Percentiles rank a stretch among this genome's conserved stretches.
These are phyloP conservation scores for Xylaria sp. DNA, from an alignment of 2,329 filamentous ascomycete genomes.

Conservation along the genomic window DNA sequence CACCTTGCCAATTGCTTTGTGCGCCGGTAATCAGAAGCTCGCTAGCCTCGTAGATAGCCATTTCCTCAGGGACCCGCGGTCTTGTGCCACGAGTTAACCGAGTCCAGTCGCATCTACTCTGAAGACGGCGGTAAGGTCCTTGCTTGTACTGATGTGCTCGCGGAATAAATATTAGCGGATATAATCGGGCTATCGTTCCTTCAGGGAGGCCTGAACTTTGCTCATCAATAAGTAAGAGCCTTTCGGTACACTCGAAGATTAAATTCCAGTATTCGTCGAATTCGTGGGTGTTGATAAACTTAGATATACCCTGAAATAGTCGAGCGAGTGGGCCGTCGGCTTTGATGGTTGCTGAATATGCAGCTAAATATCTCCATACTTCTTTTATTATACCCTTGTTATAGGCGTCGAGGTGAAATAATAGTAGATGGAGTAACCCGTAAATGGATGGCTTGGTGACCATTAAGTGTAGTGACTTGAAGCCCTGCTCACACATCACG, in stretches of 20 bases:
- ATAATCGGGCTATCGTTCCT: constrained; percentile 44
- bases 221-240: constrained; percentile 43
- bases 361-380: constrained; percentile 46
- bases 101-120: constrained; percentile 44
- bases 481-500: constrained; percentile 45
- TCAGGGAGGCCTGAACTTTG: constrained; percentile 42
- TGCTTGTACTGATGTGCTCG: constrained; percentile 43
- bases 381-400: constrained; percentile 46
- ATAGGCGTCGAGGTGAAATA: constrained; percentile 45
- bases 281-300: constrained; percentile 44
- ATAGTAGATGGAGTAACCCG: constrained; percentile 43
- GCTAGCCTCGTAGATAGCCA: constrained; percentile 42
- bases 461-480: constrained; percentile 44
- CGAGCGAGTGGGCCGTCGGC: constrained; percentile 43
- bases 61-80: constrained; percentile 42
- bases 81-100: constrained; percentile 39
- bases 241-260: constrained; percentile 47
- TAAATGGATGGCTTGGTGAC: constrained; percentile 45
- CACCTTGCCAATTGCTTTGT: constrained; percentile 41
- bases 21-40: constrained; percentile 44
- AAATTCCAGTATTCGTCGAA: constrained; percentile 47
- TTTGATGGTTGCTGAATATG: constrained; percentile 41
- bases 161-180: constrained; percentile 45
- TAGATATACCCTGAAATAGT: constrained; percentile 45
- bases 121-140: constrained; percentile 44